These are phyloP conservation scores for Magnusiomyces paraingens DNA, from an alignment of 1,139 yeast species.

Conservation along the genomic window DNA sequence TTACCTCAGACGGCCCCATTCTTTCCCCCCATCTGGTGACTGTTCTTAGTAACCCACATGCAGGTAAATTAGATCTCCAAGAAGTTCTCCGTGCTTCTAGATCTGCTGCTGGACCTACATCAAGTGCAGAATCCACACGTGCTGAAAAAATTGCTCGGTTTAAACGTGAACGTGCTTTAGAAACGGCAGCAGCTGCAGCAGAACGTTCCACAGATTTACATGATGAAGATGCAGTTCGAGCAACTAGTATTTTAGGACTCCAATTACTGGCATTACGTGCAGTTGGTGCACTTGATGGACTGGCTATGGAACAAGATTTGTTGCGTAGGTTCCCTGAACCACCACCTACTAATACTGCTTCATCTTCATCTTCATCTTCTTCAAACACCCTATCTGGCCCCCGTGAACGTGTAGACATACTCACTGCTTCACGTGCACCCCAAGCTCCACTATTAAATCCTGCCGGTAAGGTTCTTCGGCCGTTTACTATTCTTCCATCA, in stretches of 20 bases:
- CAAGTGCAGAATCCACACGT: conserved; percentile 35
- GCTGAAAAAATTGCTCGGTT: conserved; percentile 67
- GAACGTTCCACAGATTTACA: background rate
- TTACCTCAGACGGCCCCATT: background rate
- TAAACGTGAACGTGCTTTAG: conserved; percentile 52
- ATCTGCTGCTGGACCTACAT: too few species aligned
- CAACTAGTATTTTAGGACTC: conserved; percentile 5
- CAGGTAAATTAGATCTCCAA: conserved; percentile 22
- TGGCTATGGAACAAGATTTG: conserved; percentile 7
- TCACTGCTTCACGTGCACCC: background rate
- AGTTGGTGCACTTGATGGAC: background rate
- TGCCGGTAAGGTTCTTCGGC: conserved; percentile 72
- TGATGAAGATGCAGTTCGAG: conserved; percentile 18
- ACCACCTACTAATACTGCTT: too few species aligned
- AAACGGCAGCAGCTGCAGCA: conserved; percentile 34
- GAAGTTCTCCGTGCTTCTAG: conserved; percentile 42
- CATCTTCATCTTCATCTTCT: too few species aligned
- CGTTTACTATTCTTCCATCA: conserved; percentile 66
- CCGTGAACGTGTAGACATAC: too few species aligned
- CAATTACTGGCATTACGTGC: conserved; percentile 10
- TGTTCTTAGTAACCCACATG: background rate
- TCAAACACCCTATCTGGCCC: too few species aligned
- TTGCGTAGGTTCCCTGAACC: too few species aligned
- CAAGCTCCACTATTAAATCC: conserved; percentile 31
- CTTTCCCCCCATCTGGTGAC: background rate